A percentile compares a stretch with the other conserved stretches of the same genome.
Conservation (phyloP, 352 stramenopile species). For the Pythium brassicae region DNA sequence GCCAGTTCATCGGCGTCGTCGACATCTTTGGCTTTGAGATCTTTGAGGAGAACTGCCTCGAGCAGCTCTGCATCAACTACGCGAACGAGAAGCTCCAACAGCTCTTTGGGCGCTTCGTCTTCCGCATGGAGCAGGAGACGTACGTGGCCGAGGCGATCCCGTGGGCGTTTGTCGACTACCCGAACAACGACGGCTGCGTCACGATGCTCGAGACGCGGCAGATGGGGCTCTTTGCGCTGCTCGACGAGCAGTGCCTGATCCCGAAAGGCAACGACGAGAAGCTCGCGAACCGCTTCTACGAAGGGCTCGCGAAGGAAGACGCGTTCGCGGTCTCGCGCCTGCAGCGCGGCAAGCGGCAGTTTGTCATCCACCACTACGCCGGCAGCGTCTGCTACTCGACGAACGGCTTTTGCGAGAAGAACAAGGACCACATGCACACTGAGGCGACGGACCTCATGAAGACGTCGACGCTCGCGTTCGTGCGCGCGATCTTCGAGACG, state of each 20-base stretch:
- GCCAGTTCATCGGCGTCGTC: slow-evolving; percentile 86
- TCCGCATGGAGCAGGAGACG: slow-evolving; percentile 83
- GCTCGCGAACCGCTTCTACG: slow-evolving; percentile 82
- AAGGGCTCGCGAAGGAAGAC: slow-evolving; percentile 52
- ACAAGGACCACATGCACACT: slow-evolving; percentile 87
- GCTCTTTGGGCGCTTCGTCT: slow-evolving; percentile 76
- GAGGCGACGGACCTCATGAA: slow-evolving; percentile 72
- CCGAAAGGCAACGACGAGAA: slow-evolving; percentile 80
- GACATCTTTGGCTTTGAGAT: slow-evolving; percentile 92
- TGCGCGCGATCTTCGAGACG: slow-evolving; percentile 66
- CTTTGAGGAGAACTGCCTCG: slow-evolving; percentile 90
- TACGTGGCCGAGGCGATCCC: slow-evolving; percentile 83
- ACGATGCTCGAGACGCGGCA: slow-evolving; percentile 67
- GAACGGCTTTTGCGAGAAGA: slow-evolving; percentile 85
- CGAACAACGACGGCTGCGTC: slow-evolving; percentile 83
- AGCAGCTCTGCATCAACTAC: slow-evolving; percentile 88
- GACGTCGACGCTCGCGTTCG: slow-evolving; percentile 59
- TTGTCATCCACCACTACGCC: slow-evolving; percentile 87
- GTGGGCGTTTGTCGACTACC: slow-evolving; percentile 85
- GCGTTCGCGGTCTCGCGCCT: slow-evolving; percentile 70
- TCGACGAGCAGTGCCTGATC: slow-evolving; percentile 86
- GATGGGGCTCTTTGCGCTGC: slow-evolving; percentile 74
- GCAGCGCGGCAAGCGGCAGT: slow-evolving; percentile 75
- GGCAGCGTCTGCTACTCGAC: slow-evolving; percentile 80
- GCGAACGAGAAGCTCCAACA: slow-evolving; percentile 88